Conservation (phyloP, 345 rosid genomes). For the Eucalyptus urophylla region DNA sequence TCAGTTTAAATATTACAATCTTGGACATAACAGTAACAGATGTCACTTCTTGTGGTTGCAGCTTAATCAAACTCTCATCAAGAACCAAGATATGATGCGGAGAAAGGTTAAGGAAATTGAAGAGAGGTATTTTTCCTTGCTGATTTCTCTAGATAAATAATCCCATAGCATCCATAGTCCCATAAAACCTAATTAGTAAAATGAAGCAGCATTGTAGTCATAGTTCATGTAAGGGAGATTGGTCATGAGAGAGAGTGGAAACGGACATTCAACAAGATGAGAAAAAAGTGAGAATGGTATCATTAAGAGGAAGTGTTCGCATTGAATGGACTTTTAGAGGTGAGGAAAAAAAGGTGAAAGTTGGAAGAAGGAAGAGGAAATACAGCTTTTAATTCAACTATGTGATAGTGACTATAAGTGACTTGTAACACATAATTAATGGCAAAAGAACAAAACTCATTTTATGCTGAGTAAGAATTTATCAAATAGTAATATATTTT, state of each 20-base stretch:
- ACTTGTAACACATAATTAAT: not conserved
- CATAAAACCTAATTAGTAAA: not conserved
- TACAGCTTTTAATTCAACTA: not conserved
- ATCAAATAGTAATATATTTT: not conserved
- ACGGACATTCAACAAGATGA: not conserved
- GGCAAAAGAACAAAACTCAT: not conserved
- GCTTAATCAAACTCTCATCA: slow-evolving; percentile 62
- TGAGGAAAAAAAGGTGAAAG: not conserved
- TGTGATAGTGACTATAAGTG: not conserved
- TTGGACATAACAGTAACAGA: not conserved
- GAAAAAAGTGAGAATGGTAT: not conserved
- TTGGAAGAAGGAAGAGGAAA: not conserved
- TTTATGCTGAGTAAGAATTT: not conserved
- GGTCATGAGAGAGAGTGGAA: not conserved
- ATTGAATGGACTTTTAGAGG: not conserved
- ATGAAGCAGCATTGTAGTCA: not conserved
- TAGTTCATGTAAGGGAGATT: not conserved
- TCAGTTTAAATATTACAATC: not conserved
- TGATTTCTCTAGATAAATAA: not conserved
- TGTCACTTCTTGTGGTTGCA: not conserved
- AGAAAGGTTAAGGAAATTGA: slow-evolving; percentile 61
- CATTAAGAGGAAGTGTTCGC: not conserved
- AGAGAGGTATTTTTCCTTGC: slow-evolving; percentile 40
- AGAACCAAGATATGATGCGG: slow-evolving; percentile 59
- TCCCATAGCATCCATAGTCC: not conserved